A percentile compares a stretch with the other conserved stretches of the same genome.
These are phyloP conservation scores for Plasmodium gallinaceum DNA, from an alignment of 169 alveolate species.

Conservation along the genomic window DNA sequence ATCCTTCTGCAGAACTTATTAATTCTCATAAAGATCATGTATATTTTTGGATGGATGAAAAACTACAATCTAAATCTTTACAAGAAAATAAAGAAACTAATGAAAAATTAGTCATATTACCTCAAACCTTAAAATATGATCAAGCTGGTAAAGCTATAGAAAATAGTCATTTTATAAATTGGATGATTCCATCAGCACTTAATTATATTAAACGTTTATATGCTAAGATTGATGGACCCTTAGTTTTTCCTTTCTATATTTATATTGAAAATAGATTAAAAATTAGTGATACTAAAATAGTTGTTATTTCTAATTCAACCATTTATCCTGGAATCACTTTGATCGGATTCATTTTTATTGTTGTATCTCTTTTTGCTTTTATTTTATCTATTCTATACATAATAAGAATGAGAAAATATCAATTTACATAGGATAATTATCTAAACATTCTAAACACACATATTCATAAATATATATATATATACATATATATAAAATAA, in stretches of 20 bases:
- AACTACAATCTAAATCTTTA: slow-evolving; percentile 17
- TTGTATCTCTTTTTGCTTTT: slow-evolving; percentile 28
- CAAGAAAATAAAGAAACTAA: slow-evolving; percentile 58
- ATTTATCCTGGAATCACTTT: slow-evolving; percentile 19
- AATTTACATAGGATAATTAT: slow-evolving; percentile 18
- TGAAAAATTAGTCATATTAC: slow-evolving; percentile 50
- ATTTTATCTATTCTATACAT: slow-evolving; percentile 25
- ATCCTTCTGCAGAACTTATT: slow-evolving; percentile 9
- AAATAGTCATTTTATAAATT: slow-evolving; percentile 88
- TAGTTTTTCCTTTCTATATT: slow-evolving; percentile 83
- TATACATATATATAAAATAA: background rate
- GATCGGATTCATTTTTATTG: slow-evolving; percentile 49
- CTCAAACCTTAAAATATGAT: slow-evolving; percentile 73
- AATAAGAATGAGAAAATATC: slow-evolving; percentile 44
- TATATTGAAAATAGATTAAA: slow-evolving; percentile 71
- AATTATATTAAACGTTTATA: slow-evolving; percentile 84
- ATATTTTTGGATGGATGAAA: slow-evolving; percentile 70
- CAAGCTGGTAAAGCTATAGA: slow-evolving; percentile 86
- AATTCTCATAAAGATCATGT: slow-evolving; percentile 25
- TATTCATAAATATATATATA: slow-evolving; percentile 2
- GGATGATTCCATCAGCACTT: slow-evolving; percentile 89
- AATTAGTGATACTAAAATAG: slow-evolving; percentile 35
- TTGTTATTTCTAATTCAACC: slow-evolving; percentile 29
- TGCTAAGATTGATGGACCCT: slow-evolving; percentile 84
- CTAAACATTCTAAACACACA: background rate